Percentiles rank a stretch among this genome's conserved stretches.
phyloP scores from a whole-genome alignment of 2,329 filamentous ascomycete species.

The Botrytis medusae region DNA sequence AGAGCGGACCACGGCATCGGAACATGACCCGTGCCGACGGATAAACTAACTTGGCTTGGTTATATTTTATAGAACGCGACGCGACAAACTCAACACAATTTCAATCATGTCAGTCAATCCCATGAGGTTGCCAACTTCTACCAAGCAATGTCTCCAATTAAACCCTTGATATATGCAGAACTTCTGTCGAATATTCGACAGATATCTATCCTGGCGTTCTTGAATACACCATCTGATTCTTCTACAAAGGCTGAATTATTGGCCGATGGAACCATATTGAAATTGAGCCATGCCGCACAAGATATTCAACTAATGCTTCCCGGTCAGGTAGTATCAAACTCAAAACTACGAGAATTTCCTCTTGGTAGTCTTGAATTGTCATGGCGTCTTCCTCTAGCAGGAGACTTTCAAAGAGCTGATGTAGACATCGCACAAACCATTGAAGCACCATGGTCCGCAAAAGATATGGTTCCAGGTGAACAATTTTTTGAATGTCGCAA shows the following conservation, averaged over 20 bases:
- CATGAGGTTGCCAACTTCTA: background rate
- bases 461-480: conserved; percentile 44
- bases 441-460: conserved; percentile 52
- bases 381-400: conserved; percentile 53
- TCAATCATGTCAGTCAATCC: background rate
- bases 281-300: conserved; percentile 50
- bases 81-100: background rate
- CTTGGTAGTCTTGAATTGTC: conserved; percentile 43
- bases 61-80: conserved; percentile 8
- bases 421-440: conserved; percentile 28
- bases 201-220: conserved; percentile 56
- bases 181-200: conserved; percentile 64
- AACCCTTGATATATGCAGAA: conserved; percentile 58
- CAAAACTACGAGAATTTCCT: conserved; percentile 29
- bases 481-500: conserved; percentile 40
- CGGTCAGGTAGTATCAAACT: conserved; percentile 36
- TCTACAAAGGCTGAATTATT: conserved; percentile 43
- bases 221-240: conserved; percentile 44
- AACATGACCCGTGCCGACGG: background rate
- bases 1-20: background rate
- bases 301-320: conserved; percentile 42
- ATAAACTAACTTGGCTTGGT: background rate
- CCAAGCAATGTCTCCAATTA: conserved; percentile 13
- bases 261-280: conserved; percentile 47
- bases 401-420: conserved; percentile 19